Percentiles rank a stretch among this genome's conserved stretches.
Conservation (phyloP, 2,329 filamentous ascomycete species). For the Pseudocercospora cruenta region DNA sequence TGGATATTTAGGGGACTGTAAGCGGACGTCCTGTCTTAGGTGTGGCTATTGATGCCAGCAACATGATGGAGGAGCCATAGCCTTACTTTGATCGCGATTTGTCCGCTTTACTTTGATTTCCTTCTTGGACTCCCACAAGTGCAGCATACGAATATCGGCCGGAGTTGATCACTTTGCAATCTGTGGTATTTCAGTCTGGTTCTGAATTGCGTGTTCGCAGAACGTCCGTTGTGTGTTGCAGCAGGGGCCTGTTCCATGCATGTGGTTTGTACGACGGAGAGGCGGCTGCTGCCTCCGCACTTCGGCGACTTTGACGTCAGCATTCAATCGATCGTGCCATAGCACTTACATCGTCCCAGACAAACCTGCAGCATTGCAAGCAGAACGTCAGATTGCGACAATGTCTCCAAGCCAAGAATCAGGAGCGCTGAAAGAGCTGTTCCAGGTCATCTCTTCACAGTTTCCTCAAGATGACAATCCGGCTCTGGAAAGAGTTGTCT, state of each 20-base stretch:
- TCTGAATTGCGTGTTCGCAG: neutral
- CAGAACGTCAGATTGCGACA: neutral
- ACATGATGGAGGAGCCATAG: no score
- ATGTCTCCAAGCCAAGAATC: slow-evolving; percentile 37
- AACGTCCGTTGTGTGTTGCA: neutral
- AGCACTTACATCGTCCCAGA: no score
- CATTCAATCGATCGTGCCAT: neutral
- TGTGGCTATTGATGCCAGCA: no score
- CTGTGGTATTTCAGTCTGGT: neutral
- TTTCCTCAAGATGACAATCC: slow-evolving; percentile 26
- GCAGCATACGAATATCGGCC: neutral
- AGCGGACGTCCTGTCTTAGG: no score
- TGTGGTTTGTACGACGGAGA: neutral
- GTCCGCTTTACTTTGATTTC: no score
- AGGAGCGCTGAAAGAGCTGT: slow-evolving; percentile 26
- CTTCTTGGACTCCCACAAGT: no score
- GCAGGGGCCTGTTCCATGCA: neutral
- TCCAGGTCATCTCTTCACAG: slow-evolving; percentile 23
- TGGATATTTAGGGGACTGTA: no score
- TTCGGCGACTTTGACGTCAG: neutral
- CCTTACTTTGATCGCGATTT: no score
- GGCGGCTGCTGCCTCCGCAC: neutral
- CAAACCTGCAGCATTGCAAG: neutral
- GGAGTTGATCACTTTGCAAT: neutral
- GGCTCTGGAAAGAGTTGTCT: slow-evolving; percentile 27